Percentiles rank a stretch among this genome's conserved stretches.
phyloP scores from a whole-genome alignment of 805 yeast species.

The Pichia rugopelliculosa region DNA sequence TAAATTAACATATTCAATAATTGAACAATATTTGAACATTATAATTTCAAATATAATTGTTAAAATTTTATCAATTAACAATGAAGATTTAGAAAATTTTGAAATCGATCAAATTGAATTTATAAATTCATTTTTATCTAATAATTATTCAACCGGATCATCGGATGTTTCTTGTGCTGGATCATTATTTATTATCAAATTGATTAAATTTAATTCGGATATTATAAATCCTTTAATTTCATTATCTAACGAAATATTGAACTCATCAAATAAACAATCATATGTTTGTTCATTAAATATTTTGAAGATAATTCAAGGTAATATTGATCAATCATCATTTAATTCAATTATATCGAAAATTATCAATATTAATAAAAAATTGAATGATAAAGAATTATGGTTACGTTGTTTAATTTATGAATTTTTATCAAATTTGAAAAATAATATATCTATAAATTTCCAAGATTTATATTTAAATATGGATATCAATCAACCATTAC shows the following conservation, averaged over 20 bases:
- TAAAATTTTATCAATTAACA: constrained; percentile 67
- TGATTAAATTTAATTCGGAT: constrained; percentile 5
- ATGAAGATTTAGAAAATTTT: constrained; percentile 61
- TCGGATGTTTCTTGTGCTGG: constrained; percentile 7
- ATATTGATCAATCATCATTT: constrained; percentile 1
- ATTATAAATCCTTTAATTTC: constrained; percentile 6
- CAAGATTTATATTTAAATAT: background rate
- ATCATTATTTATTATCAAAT: constrained; percentile 7
- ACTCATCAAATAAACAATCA: background rate
- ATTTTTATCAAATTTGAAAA: constrained; percentile 5
- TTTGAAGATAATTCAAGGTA: constrained; percentile 3
- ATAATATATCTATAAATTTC: background rate
- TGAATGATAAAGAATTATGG: constrained; percentile 5
- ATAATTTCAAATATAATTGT: constrained; percentile 65
- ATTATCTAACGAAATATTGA: constrained; percentile 2
- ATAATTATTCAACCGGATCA: background rate
- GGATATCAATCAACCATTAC: constrained; percentile 30
- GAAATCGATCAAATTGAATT: constrained; percentile 88
- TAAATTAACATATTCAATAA: constrained; percentile 17
- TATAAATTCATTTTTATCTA: constrained; percentile 37
- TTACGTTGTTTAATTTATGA: constrained; percentile 11
- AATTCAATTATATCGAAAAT: background rate
- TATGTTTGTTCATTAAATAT: constrained; percentile 9
- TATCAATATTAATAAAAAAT: background rate
- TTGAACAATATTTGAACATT: constrained; percentile 58